A percentile compares a stretch with the other conserved stretches of the same genome.
Conservation (phyloP, 2,329 filamentous ascomycete species). For the Colletotrichum sp. region DNA sequence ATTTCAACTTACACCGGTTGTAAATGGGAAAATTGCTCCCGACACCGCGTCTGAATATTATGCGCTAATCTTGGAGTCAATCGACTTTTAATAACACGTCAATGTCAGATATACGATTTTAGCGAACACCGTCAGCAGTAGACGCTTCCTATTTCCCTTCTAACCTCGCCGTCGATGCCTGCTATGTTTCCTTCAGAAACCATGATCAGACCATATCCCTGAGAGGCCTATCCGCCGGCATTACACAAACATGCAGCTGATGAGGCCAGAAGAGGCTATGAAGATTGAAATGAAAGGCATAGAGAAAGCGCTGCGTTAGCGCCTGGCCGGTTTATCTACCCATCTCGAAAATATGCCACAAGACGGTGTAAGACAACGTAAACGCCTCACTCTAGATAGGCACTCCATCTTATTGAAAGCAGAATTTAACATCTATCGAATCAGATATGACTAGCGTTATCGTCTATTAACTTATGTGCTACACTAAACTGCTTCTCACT, state of each 20-base stretch:
- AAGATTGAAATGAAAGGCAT: background rate
- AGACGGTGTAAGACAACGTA: background rate
- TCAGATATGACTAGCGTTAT: background rate
- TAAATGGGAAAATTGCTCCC: background rate
- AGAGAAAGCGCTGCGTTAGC: background rate
- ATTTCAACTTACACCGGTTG: background rate
- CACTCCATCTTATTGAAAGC: background rate
- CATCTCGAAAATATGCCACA: background rate
- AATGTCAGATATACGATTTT: background rate
- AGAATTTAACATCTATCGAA: background rate
- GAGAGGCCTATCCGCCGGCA: background rate
- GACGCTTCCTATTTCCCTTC: background rate
- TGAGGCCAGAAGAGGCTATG: background rate
- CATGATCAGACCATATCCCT: background rate
- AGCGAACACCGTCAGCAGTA: rapidly evolving
- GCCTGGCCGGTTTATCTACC: background rate
- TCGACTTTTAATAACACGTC: background rate
- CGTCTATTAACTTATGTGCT: background rate
- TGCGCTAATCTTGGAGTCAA: background rate
- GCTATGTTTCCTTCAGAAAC: background rate
- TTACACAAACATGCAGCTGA: background rate
- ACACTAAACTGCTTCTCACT: background rate
- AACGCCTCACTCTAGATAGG: background rate
- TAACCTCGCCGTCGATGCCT: background rate
- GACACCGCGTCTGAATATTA: background rate